phyloP scores from a whole-genome alignment of 768 basidiomycete species.

The Boletus pseudopeckii region DNA sequence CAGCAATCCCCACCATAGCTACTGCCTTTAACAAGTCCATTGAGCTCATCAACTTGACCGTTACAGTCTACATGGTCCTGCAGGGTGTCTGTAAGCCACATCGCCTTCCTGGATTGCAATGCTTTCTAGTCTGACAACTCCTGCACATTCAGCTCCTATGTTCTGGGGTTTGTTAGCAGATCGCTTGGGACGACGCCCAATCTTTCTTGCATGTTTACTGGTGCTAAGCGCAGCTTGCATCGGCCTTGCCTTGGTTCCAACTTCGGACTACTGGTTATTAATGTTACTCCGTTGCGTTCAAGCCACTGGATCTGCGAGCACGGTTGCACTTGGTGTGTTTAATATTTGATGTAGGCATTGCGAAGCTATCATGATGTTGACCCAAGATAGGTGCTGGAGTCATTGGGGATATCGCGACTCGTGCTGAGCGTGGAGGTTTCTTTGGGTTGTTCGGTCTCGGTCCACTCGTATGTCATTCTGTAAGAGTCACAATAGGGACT shows the following conservation, averaged over 20 bases:
- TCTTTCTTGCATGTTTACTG: slow-evolving; percentile 59
- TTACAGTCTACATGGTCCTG: slow-evolving; percentile 59
- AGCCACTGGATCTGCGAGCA: slow-evolving; percentile 76
- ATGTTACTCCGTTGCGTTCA: slow-evolving; percentile 79
- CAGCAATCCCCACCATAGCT: slow-evolving; percentile 69
- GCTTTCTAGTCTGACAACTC: background rate
- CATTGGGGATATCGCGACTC: slow-evolving; percentile 72
- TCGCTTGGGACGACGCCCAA: slow-evolving; percentile 57
- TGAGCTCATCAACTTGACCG: slow-evolving; percentile 76
- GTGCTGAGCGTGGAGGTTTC: slow-evolving; percentile 71
- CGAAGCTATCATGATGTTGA: background rate
- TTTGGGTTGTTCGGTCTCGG: slow-evolving; percentile 65
- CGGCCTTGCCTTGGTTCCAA: slow-evolving; percentile 52
- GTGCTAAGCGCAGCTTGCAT: slow-evolving; percentile 66
- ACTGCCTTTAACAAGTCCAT: slow-evolving; percentile 55
- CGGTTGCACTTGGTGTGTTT: slow-evolving; percentile 61
- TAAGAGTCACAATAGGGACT: background rate
- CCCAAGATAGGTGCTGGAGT: slow-evolving; percentile 59
- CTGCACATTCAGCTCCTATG: slow-evolving; percentile 47
- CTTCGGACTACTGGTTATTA: slow-evolving; percentile 70
- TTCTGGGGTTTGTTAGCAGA: slow-evolving; percentile 63
- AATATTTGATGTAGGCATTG: background rate
- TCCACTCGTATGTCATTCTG: slow-evolving; percentile 45
- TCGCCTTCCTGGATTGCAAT: background rate
- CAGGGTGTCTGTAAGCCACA: slow-evolving; percentile 41